Evolutionary conservation across 2,329 filamentous ascomycete species (phyloP).

Genomic region (Fusarium papillatum): DNA sequence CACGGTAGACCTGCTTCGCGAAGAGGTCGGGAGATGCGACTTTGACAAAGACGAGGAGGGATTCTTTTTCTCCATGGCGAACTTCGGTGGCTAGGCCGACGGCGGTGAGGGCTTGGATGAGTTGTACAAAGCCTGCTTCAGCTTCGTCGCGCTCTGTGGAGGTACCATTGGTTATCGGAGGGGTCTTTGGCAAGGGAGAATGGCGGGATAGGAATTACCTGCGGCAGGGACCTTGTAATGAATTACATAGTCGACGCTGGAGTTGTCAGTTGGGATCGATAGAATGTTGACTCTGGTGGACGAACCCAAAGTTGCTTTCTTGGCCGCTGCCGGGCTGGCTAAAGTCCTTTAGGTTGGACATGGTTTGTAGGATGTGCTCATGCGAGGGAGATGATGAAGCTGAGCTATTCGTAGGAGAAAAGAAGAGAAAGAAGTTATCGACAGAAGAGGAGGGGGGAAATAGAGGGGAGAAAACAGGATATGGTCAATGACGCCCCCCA

Average conservation of each 20-base stretch:
- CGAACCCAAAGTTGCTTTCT: slow-evolving; percentile 58
- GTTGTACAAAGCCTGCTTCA: slow-evolving; percentile 80
- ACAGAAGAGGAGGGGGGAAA: neutral
- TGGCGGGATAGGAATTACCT: slow-evolving; percentile 59
- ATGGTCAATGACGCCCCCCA: slow-evolving; percentile 38
- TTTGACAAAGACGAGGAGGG: slow-evolving; percentile 86
- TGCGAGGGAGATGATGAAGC: slow-evolving; percentile 1
- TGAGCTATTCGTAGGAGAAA: neutral
- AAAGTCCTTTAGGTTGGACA: slow-evolving; percentile 51
- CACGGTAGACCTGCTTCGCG: slow-evolving; percentile 85
- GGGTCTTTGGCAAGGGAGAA: neutral
- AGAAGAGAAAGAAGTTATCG: neutral
- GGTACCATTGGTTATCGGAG: slow-evolving; percentile 22
- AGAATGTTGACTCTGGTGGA: neutral
- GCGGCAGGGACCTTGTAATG: slow-evolving; percentile 80
- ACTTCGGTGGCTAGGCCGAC: slow-evolving; percentile 93
- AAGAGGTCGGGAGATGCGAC: slow-evolving; percentile 83
- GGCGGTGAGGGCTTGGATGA: slow-evolving; percentile 80
- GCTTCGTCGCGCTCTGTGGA: slow-evolving; percentile 75
- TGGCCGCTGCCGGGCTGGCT: slow-evolving; percentile 43
- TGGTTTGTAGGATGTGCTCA: slow-evolving; percentile 35
- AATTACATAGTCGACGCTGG: slow-evolving; percentile 89
- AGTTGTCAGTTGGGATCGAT: slow-evolving; percentile 24
- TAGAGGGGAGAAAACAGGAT: slow-evolving; percentile 26
- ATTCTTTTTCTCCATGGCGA: slow-evolving; percentile 80